phyloP scores from a whole-genome alignment of 495 filamentous ascomycete genomes.

The Aspergillus avenaceus region DNA sequence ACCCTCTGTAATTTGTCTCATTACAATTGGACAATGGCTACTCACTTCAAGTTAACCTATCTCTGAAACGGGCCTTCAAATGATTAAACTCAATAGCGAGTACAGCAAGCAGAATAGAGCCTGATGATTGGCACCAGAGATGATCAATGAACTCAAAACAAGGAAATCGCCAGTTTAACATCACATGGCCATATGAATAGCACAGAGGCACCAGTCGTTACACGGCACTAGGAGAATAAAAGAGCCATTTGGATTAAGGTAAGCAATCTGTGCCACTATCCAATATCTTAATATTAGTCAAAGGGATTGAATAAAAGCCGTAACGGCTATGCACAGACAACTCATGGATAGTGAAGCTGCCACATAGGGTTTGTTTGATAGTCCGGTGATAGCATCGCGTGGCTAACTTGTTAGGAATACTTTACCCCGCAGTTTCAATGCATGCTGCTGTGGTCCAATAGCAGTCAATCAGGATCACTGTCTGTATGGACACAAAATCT shows the following conservation, averaged over 20 bases:
- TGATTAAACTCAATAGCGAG: neutral
- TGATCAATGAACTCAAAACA: neutral
- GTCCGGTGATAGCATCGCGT: slow-evolving; percentile 17
- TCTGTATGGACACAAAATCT: neutral
- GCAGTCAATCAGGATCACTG: neutral
- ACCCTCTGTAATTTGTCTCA: neutral
- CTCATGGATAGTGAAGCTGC: neutral
- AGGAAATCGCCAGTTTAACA: neutral
- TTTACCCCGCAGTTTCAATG: slow-evolving; percentile 8
- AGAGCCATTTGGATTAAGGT: neutral
- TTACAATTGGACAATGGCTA: neutral
- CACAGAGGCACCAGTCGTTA: neutral
- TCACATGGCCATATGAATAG: neutral
- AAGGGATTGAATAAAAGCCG: slow-evolving; percentile 1
- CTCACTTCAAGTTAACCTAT: neutral
- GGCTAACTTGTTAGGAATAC: slow-evolving; percentile 3
- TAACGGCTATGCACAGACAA: neutral
- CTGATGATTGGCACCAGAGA: neutral
- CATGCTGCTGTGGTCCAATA: neutral
- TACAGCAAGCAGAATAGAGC: neutral
- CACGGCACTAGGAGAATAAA: neutral
- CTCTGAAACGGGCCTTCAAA: neutral
- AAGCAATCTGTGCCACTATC: neutral
- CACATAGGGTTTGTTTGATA: slow-evolving; percentile 5
- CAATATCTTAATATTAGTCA: neutral